Conservation (phyloP, 352 stramenopile genomes). For the Thraustotheca clavata region DNA sequence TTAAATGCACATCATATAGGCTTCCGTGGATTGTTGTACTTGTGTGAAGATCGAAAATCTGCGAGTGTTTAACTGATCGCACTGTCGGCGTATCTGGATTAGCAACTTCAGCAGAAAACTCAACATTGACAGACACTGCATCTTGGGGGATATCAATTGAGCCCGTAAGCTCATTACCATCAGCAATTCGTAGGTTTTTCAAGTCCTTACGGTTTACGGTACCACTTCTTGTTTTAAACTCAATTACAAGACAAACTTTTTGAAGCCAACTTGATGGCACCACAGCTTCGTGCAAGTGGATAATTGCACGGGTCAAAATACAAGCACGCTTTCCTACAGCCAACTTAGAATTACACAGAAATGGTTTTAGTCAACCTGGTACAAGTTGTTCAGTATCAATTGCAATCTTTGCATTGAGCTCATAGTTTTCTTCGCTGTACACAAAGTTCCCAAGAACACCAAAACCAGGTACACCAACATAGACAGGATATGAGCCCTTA, state of each 20-base stretch:
- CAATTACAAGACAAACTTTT: slow-evolving; percentile 27
- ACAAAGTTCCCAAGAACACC: slow-evolving; percentile 32
- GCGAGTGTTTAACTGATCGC: slow-evolving; percentile 25
- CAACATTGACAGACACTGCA: slow-evolving; percentile 13
- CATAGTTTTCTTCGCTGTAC: slow-evolving; percentile 33
- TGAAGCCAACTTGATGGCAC: slow-evolving; percentile 13
- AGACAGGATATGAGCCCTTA: slow-evolving; percentile 29
- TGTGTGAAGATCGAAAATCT: slow-evolving; percentile 33
- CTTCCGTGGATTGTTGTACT: slow-evolving; percentile 28
- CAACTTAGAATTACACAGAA: slow-evolving; percentile 24
- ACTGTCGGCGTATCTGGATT: slow-evolving; percentile 21
- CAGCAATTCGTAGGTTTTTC: slow-evolving; percentile 25
- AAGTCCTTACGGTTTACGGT: slow-evolving; percentile 29
- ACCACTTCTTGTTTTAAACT: slow-evolving; percentile 21
- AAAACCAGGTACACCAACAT: slow-evolving; percentile 34
- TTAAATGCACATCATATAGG: slow-evolving; percentile 30
- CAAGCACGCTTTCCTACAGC: neutral
- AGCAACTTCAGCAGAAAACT: slow-evolving; percentile 17
- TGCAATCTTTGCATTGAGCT: slow-evolving; percentile 32
- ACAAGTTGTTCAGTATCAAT: slow-evolving; percentile 47
- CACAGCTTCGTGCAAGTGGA: neutral
- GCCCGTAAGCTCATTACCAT: neutral
- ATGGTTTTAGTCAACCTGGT: slow-evolving; percentile 30
- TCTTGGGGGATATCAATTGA: slow-evolving; percentile 19
- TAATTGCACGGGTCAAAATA: neutral